Conservation (phyloP, 805 yeast genomes). For the Diddensiella caesifluorescens region DNA sequence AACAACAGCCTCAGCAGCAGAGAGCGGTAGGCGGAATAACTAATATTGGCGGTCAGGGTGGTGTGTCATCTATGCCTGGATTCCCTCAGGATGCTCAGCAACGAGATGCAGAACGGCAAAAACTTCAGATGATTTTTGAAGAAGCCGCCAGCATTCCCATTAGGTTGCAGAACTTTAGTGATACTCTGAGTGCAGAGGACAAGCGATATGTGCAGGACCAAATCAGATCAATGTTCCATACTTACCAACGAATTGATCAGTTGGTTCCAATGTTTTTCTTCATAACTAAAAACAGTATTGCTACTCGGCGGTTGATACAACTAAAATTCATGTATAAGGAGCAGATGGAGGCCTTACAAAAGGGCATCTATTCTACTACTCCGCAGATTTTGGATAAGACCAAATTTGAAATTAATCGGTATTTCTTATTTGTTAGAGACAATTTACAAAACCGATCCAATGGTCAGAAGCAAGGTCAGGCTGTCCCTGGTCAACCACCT, state of each 20-base stretch:
- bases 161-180: constrained; percentile 57
- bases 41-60: background rate
- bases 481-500: too few relatives aligned
- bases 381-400: constrained; percentile 67
- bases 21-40: background rate
- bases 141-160: constrained; percentile 67
- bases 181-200: constrained; percentile 55
- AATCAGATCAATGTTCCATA: constrained; percentile 43
- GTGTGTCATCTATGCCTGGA: background rate
- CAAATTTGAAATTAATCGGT: constrained; percentile 65
- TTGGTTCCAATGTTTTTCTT: constrained; percentile 73
- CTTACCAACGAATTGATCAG: constrained; percentile 65
- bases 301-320: constrained; percentile 70
- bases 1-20: constrained; percentile 6
- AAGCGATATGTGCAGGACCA: constrained; percentile 51
- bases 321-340: constrained; percentile 74
- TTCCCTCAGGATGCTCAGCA: constrained; percentile 37
- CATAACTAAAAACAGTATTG: constrained; percentile 67
- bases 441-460: constrained; percentile 36
- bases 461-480: too few relatives aligned
- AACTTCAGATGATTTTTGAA: constrained; percentile 55
- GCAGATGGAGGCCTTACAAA: constrained; percentile 62
- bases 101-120: constrained; percentile 52
- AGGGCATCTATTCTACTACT: constrained; percentile 63
- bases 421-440: constrained; percentile 68